A percentile compares a stretch with the other conserved stretches of the same genome.
phyloP scores from a whole-genome alignment of 495 filamentous ascomycete genomes.

The Corynascus novoguineensis region DNA sequence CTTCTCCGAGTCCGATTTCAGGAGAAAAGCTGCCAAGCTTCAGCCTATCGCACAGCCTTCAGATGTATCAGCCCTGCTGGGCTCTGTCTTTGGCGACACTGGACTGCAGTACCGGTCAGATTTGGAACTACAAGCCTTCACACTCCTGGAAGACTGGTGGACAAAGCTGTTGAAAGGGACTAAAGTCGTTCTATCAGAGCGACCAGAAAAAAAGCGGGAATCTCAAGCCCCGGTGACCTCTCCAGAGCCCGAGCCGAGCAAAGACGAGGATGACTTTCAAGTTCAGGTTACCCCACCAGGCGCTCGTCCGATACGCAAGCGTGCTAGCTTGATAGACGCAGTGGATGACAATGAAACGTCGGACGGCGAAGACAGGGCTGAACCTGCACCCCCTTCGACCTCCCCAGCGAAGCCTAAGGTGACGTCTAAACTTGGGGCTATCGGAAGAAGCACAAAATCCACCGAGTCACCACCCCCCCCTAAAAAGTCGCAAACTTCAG shows the following conservation, averaged over 20 bases:
- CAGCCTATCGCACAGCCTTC: conserved; percentile 25
- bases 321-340: conserved; percentile 1
- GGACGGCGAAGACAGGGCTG: conserved; percentile 30
- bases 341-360: conserved; percentile 33
- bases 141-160: conserved; percentile 46
- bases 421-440: conserved; percentile 22
- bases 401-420: conserved; percentile 5
- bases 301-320: neutral
- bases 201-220: conserved; percentile 22
- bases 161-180: conserved; percentile 36
- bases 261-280: conserved; percentile 40
- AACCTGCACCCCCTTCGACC: conserved; percentile 12
- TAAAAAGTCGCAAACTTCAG: conserved; percentile 8
- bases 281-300: conserved; percentile 45
- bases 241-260: neutral
- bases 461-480: conserved; percentile 16
- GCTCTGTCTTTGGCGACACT: conserved; percentile 30
- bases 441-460: conserved; percentile 26
- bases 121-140: conserved; percentile 28
- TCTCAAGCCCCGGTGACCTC: conserved; percentile 23
- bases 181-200: conserved; percentile 18
- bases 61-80: conserved; percentile 33
- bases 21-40: conserved; percentile 21
- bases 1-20: conserved; percentile 50
- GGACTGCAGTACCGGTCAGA: conserved; percentile 25